Conservation (phyloP, 2,329 filamentous ascomycete genomes). For the Fonsecaea multimorphosa region DNA sequence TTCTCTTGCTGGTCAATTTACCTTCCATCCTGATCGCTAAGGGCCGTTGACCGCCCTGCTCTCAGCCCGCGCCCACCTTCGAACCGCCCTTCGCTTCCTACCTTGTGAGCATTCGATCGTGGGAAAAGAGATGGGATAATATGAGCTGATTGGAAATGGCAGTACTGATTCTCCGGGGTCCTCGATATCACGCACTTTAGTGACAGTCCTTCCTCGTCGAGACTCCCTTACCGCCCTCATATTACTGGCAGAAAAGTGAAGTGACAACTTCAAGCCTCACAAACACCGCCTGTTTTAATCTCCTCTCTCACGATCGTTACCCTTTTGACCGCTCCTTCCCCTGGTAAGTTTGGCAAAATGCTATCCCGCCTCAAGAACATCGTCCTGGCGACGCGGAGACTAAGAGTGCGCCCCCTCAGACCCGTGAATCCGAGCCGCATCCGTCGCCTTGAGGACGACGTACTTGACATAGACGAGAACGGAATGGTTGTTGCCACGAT, state of each 20-base stretch:
- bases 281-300: constrained; percentile 10
- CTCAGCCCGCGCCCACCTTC: constrained; percentile 13
- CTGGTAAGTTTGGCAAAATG: constrained; percentile 27
- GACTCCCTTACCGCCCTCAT: constrained; percentile 15
- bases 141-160: constrained; percentile 12
- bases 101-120: constrained; percentile 22
- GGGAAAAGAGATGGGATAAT: constrained; percentile 14
- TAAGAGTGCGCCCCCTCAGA: constrained; percentile 21
- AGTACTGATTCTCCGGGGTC: constrained; percentile 9
- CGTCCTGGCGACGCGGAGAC: constrained; percentile 17
- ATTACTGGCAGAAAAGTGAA: constrained; percentile 13
- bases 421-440: constrained; percentile 21
- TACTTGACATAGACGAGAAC: constrained; percentile 24
- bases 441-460: constrained; percentile 25
- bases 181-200: constrained; percentile 10
- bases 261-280: constrained; percentile 9
- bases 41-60: constrained; percentile 31
- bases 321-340: constrained; percentile 12
- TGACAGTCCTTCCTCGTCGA: neutral
- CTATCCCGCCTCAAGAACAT: constrained; percentile 10
- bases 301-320: constrained; percentile 15
- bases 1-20: constrained; percentile 36
- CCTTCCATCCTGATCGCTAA: constrained; percentile 21
- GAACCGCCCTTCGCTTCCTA: constrained; percentile 23
- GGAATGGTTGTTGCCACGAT: constrained; percentile 68